phyloP scores from a whole-genome alignment of 1,284 basidiomycete species.

The Golubevia sp. region DNA sequence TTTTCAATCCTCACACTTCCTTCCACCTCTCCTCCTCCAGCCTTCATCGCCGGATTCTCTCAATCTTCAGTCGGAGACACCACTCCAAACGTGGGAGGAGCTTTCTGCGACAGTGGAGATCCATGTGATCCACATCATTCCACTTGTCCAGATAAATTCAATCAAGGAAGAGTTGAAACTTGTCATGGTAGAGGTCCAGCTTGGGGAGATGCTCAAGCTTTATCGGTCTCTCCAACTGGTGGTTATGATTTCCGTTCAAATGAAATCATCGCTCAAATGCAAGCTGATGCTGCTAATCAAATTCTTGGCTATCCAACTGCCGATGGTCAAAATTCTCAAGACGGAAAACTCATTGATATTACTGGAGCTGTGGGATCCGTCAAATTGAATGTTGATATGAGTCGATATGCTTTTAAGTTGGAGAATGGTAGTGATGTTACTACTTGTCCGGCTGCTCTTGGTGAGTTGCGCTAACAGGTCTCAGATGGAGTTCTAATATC shows the following conservation, averaged over 20 bases:
- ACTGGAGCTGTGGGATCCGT: constrained; percentile 30
- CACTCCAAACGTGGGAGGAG: constrained; percentile 43
- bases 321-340: not conserved
- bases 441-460: constrained; percentile 79
- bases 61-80: constrained; percentile 45
- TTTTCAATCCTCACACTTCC: no score
- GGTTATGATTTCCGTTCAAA: constrained; percentile 40
- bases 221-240: constrained; percentile 31
- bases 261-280: constrained; percentile 41
- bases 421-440: constrained; percentile 72
- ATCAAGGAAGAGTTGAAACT: constrained; percentile 33
- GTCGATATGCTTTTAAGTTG: constrained; percentile 71
- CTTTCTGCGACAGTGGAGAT: constrained; percentile 39
- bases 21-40: no score
- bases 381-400: constrained; percentile 67
- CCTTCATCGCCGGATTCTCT: constrained; percentile 42
- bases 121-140: constrained; percentile 39
- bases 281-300: constrained; percentile 30
- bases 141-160: constrained; percentile 31
- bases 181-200: constrained; percentile 41
- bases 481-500: not conserved
- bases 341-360: constrained; percentile 3
- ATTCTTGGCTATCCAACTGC: constrained; percentile 19
- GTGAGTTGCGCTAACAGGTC: constrained; percentile 62
- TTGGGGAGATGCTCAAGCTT: constrained; percentile 23